Evolutionary conservation across 345 rosid genomes (phyloP).

Genomic region (Gynandropsis gynandra): DNA sequence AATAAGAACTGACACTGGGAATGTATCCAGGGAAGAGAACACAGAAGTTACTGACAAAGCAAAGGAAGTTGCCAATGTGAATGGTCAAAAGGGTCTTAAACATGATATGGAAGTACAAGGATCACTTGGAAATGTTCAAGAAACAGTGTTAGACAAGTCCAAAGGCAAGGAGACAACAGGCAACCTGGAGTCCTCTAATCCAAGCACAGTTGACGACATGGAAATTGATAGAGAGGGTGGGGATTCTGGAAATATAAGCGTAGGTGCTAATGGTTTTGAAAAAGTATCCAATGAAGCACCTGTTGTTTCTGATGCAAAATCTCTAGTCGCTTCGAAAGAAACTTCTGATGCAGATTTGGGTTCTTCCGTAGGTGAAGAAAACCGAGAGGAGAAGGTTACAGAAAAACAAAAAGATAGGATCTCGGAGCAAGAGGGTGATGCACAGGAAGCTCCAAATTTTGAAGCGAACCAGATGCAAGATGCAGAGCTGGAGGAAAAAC

Average conservation of each 20-base stretch:
- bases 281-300: conserved; percentile 4
- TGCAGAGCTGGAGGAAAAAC: conserved; percentile 25
- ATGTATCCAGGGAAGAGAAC: too few relatives aligned
- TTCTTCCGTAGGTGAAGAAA: conserved; percentile 11
- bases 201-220: too few relatives aligned
- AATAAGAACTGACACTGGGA: too few relatives aligned
- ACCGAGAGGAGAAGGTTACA: conserved; percentile 12
- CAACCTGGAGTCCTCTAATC: too few relatives aligned
- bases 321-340: conserved; percentile 5
- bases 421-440: conserved; percentile 17
- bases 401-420: conserved; percentile 11
- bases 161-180: too few relatives aligned
- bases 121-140: too few relatives aligned
- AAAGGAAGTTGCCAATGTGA: too few relatives aligned
- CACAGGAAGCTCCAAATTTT: conserved; percentile 18
- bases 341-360: conserved; percentile 14
- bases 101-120: too few relatives aligned
- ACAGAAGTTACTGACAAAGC: too few relatives aligned
- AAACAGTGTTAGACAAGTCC: too few relatives aligned
- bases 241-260: conserved; percentile 1
- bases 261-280: conserved; percentile 15
- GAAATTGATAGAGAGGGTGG: too few relatives aligned
- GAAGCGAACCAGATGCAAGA: conserved; percentile 22
- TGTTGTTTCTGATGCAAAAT: conserved; percentile 2
- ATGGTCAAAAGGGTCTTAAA: too few relatives aligned